Conservation (phyloP, 75 land plant genomes). For the Azolla pinnata region DNA sequence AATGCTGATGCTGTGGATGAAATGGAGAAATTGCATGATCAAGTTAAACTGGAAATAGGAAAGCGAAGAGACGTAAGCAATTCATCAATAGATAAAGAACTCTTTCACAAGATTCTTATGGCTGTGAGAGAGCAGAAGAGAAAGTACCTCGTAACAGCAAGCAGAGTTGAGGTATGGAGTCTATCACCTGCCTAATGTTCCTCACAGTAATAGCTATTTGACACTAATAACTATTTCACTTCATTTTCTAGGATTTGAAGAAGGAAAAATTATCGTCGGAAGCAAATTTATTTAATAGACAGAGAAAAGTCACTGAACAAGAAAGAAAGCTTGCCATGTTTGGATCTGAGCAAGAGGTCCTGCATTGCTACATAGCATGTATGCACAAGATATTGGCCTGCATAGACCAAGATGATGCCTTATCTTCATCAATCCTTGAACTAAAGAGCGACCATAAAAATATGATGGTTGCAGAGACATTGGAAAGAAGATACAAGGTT, state of each 20-base stretch:
- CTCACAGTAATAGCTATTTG: neutral
- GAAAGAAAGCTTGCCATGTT: neutral
- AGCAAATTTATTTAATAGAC: conserved; percentile 1
- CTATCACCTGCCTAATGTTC: neutral
- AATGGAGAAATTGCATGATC: neutral
- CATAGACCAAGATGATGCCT: neutral
- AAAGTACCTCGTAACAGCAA: conserved; percentile 1
- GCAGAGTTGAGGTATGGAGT: conserved; percentile 4
- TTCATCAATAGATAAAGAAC: conserved; percentile 1
- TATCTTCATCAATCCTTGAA: neutral
- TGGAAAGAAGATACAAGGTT: no score
- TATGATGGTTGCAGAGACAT: neutral
- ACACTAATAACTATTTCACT: neutral
- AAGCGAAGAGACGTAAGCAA: neutral
- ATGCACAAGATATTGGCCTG: neutral
- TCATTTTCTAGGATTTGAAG: conserved; percentile 1
- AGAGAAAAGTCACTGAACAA: conserved; percentile 1
- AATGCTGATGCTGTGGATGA: neutral
- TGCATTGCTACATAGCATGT: neutral
- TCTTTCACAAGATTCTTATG: neutral
- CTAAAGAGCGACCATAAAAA: neutral
- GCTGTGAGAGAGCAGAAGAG: conserved; percentile 4
- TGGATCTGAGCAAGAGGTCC: neutral
- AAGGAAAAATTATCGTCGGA: conserved; percentile 4
- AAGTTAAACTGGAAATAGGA: neutral